Evolutionary conservation across 805 yeast genomes (phyloP).

Genomic region (Ogataea degrootiae): DNA sequence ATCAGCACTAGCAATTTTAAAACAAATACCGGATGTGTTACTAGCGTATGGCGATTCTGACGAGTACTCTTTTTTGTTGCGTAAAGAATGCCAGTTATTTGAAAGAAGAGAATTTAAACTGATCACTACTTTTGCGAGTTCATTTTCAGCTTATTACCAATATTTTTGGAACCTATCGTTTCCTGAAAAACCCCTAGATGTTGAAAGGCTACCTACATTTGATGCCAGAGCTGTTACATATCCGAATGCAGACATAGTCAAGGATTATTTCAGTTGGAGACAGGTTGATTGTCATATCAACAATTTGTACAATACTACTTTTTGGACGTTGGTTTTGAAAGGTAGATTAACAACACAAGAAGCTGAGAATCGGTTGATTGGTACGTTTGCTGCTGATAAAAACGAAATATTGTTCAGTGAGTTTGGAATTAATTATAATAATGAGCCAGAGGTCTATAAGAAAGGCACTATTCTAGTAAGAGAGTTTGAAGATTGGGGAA

Average conservation of each 20-base stretch:
- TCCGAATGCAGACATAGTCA: conserved; percentile 55
- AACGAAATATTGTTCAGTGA: conserved; percentile 77
- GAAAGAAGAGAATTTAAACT: conserved; percentile 83
- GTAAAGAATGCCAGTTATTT: conserved; percentile 59
- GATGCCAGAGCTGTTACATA: conserved; percentile 89
- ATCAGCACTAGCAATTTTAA: conserved; percentile 65
- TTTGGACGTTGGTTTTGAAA: conserved; percentile 76
- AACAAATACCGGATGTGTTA: conserved; percentile 63
- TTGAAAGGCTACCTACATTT: conserved; percentile 69
- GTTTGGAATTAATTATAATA: conserved; percentile 84
- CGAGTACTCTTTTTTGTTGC: conserved; percentile 81
- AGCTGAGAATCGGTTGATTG: conserved; percentile 72
- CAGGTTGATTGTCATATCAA: conserved; percentile 96
- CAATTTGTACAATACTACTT: conserved; percentile 86
- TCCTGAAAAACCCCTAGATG: conserved; percentile 36
- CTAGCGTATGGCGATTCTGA: conserved; percentile 94
- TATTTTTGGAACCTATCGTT: conserved; percentile 61
- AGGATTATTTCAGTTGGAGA: conserved; percentile 91
- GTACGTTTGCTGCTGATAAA: conserved; percentile 79
- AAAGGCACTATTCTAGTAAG: conserved; percentile 72
- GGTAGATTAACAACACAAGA: conserved; percentile 72
- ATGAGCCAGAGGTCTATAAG: conserved; percentile 81
- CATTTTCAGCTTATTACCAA: conserved; percentile 74
- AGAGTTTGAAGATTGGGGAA: conserved; percentile 28
- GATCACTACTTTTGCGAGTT: conserved; percentile 74